phyloP scores from a whole-genome alignment of 1,139 yeast species.

The Suhomyces panamericanus region DNA sequence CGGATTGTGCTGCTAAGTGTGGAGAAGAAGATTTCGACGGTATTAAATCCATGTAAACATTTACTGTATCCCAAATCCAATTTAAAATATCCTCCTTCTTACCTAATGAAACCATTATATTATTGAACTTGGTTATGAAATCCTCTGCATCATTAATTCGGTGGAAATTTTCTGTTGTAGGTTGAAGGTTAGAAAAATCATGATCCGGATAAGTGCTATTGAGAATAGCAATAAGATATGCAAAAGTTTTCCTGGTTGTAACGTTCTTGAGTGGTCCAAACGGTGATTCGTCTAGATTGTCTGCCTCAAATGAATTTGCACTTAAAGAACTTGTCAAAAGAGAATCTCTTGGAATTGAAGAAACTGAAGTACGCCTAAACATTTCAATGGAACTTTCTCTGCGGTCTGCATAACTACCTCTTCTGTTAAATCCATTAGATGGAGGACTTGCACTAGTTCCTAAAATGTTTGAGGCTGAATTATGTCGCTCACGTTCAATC shows the following conservation, averaged over 20 bases:
- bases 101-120: constrained; percentile 77
- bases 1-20: constrained; percentile 17
- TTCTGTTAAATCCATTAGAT: constrained; percentile 9
- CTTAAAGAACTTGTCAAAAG: constrained; percentile 23
- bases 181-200: constrained; percentile 85
- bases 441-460: constrained; percentile 42
- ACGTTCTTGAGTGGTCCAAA: constrained; percentile 89
- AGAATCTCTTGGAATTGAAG: constrained; percentile 11
- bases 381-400: constrained; percentile 27
- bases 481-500: constrained; percentile 42
- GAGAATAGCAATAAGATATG: constrained; percentile 83
- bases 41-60: constrained; percentile 74
- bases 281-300: constrained; percentile 61
- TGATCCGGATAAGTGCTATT: constrained; percentile 96
- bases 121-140: constrained; percentile 74
- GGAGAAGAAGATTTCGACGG: constrained; percentile 32
- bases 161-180: constrained; percentile 69
- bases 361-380: constrained; percentile 13
- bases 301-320: constrained; percentile 23
- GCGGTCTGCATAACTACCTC: constrained; percentile 27
- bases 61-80: constrained; percentile 89
- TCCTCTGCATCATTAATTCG: constrained; percentile 48
- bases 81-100: constrained; percentile 50
- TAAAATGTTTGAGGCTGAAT: constrained; percentile 36
- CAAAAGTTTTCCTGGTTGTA: constrained; percentile 84